These are phyloP conservation scores for Hymenoscyphus infarciens DNA, from an alignment of 2,329 filamentous ascomycete genomes.

Conservation along the genomic window DNA sequence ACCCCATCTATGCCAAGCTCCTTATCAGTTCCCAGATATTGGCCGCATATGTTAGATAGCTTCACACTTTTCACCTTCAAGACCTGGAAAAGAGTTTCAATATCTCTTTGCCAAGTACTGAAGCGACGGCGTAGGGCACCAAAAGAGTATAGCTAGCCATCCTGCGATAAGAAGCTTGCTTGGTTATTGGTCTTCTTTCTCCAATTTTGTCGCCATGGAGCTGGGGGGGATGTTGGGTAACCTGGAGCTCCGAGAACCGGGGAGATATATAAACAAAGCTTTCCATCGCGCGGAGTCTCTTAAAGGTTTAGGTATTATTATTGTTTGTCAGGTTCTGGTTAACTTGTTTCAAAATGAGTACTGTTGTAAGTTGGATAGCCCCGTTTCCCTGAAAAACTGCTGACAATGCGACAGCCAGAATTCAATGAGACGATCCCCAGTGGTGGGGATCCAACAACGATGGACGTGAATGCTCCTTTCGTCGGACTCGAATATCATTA, in stretches of 20 bases:
- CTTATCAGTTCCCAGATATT: conserved; percentile 4
- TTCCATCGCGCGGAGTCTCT: neutral
- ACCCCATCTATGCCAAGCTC: conserved; percentile 7
- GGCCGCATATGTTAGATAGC: neutral
- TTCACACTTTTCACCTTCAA: neutral
- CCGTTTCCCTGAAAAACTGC: neutral
- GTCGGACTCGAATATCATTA: conserved; percentile 58
- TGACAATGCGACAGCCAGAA: conserved; percentile 22
- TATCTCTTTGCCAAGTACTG: neutral
- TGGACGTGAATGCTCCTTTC: conserved; percentile 53
- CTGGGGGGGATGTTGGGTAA: neutral
- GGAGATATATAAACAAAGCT: neutral
- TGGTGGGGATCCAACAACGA: conserved; percentile 50
- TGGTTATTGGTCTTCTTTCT: conserved; percentile 1
- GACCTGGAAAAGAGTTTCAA: neutral
- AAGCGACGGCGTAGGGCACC: neutral
- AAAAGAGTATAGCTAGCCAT: neutral
- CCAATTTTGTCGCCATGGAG: neutral
- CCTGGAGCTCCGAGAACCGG: neutral
- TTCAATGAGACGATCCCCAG: conserved; percentile 40
- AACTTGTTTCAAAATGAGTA: conserved; percentile 19
- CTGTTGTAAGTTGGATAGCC: conserved; percentile 11
- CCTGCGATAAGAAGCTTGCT: neutral
- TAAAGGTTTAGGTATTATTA: neutral
- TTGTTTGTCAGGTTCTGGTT: neutral